Evolutionary conservation across 202 grass and related monocot species (phyloP).

Genomic region (Saccharum hybrid): DNA sequence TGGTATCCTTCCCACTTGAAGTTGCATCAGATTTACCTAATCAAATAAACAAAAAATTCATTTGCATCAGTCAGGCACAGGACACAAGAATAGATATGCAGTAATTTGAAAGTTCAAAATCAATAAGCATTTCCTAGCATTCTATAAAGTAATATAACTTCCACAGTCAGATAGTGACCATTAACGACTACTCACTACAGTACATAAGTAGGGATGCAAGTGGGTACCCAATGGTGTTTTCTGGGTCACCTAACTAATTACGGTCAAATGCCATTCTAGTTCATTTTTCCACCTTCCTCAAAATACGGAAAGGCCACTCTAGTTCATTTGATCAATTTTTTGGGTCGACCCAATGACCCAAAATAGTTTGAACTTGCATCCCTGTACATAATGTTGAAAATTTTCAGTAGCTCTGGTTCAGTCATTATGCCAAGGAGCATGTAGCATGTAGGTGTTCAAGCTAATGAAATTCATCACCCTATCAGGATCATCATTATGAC

Average conservation of each 20-base stretch:
- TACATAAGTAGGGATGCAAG: neutral
- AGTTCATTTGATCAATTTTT: too few species aligned
- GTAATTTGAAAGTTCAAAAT: constrained; percentile 30
- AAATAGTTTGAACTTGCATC: too few species aligned
- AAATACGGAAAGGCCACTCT: too few species aligned
- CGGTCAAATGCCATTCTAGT: too few species aligned
- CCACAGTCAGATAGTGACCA: constrained; percentile 24
- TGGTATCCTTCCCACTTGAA: constrained; percentile 41
- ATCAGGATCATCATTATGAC: constrained; percentile 1
- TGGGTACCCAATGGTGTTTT: too few species aligned
- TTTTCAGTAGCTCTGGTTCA: constrained; percentile 19
- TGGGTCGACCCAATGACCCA: too few species aligned
- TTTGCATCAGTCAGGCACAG: neutral
- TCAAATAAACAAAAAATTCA: constrained; percentile 34
- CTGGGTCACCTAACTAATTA: too few species aligned
- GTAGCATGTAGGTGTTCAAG: constrained; percentile 16
- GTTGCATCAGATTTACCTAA: constrained; percentile 54
- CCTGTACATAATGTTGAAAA: constrained; percentile 22
- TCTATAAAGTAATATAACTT: neutral
- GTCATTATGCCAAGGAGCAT: neutral
- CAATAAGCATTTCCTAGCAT: constrained; percentile 8
- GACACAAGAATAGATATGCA: constrained; percentile 11
- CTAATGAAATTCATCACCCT: constrained; percentile 6
- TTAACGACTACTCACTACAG: neutral
- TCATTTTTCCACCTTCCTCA: too few species aligned